phyloP scores from a whole-genome alignment of 108 stramenopile species.

The Mediolabrus comicus region DNA sequence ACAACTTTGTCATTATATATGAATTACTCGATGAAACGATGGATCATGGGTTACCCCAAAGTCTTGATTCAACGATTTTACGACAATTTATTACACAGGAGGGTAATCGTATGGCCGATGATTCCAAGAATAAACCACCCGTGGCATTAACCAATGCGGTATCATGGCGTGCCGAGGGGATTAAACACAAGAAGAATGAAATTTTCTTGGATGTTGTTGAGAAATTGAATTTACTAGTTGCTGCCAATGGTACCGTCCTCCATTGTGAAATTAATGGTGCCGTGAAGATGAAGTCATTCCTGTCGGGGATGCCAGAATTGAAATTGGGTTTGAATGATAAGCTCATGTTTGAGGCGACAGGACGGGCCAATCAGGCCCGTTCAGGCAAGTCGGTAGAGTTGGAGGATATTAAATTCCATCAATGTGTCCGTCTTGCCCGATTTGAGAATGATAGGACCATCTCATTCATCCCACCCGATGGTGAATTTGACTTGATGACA shows the following conservation, averaged over 20 bases:
- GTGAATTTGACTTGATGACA: slow-evolving; percentile 99
- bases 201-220: slow-evolving; percentile 99
- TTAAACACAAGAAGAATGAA: slow-evolving; percentile 99
- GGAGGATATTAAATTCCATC: slow-evolving; percentile 99
- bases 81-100: slow-evolving; percentile 94
- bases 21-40: slow-evolving; percentile 99
- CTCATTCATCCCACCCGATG: slow-evolving; percentile 99
- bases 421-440: slow-evolving; percentile 96
- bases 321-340: slow-evolving; percentile 99
- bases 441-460: slow-evolving; percentile 99
- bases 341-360: slow-evolving; percentile 95
- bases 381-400: slow-evolving; percentile 94
- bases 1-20: slow-evolving; percentile 99
- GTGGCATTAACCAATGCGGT: slow-evolving; percentile 98
- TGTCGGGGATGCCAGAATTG: slow-evolving; percentile 98
- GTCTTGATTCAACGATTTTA: slow-evolving; percentile 84
- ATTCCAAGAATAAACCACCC: slow-evolving; percentile 84
- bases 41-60: slow-evolving; percentile 99
- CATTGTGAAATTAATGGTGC: slow-evolving; percentile 90
- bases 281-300: slow-evolving; percentile 94
- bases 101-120: slow-evolving; percentile 90
- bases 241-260: slow-evolving; percentile 95
- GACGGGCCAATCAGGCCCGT: slow-evolving; percentile 54
- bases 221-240: slow-evolving; percentile 97
- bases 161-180: slow-evolving; percentile 97